Conservation (phyloP, 768 basidiomycete species). For the Tephrocybe sp. region DNA sequence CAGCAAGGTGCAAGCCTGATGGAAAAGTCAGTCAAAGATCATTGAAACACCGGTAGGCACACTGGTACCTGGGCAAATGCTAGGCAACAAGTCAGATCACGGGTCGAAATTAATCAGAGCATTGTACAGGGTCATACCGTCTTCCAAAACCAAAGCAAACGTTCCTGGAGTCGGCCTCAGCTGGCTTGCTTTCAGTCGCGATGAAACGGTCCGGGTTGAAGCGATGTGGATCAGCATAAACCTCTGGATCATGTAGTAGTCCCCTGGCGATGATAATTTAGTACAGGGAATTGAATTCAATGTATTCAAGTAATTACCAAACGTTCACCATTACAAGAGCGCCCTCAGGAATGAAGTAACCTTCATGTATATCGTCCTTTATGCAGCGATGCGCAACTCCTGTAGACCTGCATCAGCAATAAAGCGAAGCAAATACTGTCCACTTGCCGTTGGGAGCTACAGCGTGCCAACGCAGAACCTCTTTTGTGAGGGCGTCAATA, state of each 20-base stretch:
- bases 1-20: slow-evolving; percentile 53
- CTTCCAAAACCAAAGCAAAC: slow-evolving; percentile 73
- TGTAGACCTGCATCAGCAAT: slow-evolving; percentile 17
- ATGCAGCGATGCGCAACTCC: slow-evolving; percentile 55
- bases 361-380: slow-evolving; percentile 63
- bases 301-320: slow-evolving; percentile 35
- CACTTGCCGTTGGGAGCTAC: slow-evolving; percentile 41
- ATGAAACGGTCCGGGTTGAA: slow-evolving; percentile 68
- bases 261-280: slow-evolving; percentile 30
- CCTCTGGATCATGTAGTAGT: slow-evolving; percentile 53
- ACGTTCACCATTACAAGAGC: slow-evolving; percentile 53
- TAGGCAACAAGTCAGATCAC: slow-evolving; percentile 18
- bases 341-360: slow-evolving; percentile 62
- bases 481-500: slow-evolving; percentile 58
- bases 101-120: background rate
- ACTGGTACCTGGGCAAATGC: slow-evolving; percentile 49
- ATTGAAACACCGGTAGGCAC: background rate
- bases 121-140: slow-evolving; percentile 46
- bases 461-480: slow-evolving; percentile 54
- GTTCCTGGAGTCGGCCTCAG: slow-evolving; percentile 57
- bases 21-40: slow-evolving; percentile 6
- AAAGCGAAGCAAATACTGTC: background rate
- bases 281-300: slow-evolving; percentile 17
- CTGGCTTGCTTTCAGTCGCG: slow-evolving; percentile 35
- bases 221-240: slow-evolving; percentile 50